A percentile compares a stretch with the other conserved stretches of the same genome.
Conservation (phyloP, 2,329 filamentous ascomycete species). For the Chaetothyriales sp. region DNA sequence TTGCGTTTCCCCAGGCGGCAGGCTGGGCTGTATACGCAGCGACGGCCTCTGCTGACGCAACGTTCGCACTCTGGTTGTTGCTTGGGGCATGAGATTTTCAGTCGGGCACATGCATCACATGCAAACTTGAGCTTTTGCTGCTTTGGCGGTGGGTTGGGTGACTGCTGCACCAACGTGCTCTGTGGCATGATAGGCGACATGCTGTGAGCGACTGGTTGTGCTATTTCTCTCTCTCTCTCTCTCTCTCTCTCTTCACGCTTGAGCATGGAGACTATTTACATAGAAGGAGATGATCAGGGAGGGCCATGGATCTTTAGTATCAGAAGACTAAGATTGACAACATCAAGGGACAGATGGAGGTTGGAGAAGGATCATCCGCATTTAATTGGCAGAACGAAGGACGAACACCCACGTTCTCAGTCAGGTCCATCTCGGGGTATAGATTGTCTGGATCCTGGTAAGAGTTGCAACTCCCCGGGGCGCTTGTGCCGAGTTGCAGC, state of each 20-base stretch:
- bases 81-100: neutral
- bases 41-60: neutral
- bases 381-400: neutral
- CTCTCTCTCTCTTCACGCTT: too few species aligned
- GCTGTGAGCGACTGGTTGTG: neutral
- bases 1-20: neutral
- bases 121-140: neutral
- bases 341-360: neutral
- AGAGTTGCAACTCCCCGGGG: neutral
- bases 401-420: neutral
- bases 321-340: neutral
- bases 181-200: neutral
- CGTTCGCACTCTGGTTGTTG: neutral
- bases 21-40: neutral
- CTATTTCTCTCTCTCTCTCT: neutral
- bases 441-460: neutral
- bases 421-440: neutral
- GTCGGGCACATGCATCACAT: neutral
- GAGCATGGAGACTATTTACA: neutral
- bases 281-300: neutral
- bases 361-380: neutral
- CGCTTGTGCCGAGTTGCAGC: neutral
- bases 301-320: neutral
- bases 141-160: neutral
- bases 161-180: neutral